phyloP scores from a whole-genome alignment of 73 alveolate species.

The Halteria grandinella region DNA sequence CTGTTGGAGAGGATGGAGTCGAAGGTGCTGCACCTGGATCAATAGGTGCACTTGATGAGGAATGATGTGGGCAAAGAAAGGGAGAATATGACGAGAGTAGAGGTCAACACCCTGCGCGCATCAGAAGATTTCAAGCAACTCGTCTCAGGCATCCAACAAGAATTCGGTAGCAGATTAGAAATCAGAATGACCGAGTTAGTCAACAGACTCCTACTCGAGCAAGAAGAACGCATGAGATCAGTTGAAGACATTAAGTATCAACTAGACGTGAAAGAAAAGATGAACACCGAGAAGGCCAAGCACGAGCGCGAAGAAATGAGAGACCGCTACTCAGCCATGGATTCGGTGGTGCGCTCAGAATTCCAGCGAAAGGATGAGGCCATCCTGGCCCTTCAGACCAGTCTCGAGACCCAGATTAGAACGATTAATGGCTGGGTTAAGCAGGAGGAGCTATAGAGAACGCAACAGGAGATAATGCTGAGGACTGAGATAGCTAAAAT shows the following conservation, averaged over 20 bases:
- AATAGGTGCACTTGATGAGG: slow-evolving; percentile 39
- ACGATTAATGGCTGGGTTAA: slow-evolving; percentile 69
- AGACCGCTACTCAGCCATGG: slow-evolving; percentile 67
- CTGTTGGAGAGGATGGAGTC: slow-evolving; percentile 61
- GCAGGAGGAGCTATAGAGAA: slow-evolving; percentile 66
- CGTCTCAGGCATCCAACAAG: slow-evolving; percentile 47
- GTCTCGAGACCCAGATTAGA: slow-evolving; percentile 67
- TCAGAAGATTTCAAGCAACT: slow-evolving; percentile 60
- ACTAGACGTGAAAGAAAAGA: slow-evolving; percentile 56
- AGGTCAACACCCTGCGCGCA: slow-evolving; percentile 44
- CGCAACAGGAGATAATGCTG: slow-evolving; percentile 68
- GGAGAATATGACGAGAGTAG: slow-evolving; percentile 45
- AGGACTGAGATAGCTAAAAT: slow-evolving; percentile 63
- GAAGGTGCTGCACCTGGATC: slow-evolving; percentile 62
- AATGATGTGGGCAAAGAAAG: slow-evolving; percentile 51
- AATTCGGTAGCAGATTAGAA: slow-evolving; percentile 58
- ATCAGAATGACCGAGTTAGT: slow-evolving; percentile 65
- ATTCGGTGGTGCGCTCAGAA: slow-evolving; percentile 63
- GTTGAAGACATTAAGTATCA: slow-evolving; percentile 48
- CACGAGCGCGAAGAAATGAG: slow-evolving; percentile 74
- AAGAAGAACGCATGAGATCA: slow-evolving; percentile 69
- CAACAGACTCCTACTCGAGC: slow-evolving; percentile 64
- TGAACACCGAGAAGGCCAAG: slow-evolving; percentile 50
- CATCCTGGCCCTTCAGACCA: slow-evolving; percentile 43
- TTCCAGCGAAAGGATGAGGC: slow-evolving; percentile 77